phyloP scores from a whole-genome alignment of 73 alveolate genomes.

The Symbiodinium natans region DNA sequence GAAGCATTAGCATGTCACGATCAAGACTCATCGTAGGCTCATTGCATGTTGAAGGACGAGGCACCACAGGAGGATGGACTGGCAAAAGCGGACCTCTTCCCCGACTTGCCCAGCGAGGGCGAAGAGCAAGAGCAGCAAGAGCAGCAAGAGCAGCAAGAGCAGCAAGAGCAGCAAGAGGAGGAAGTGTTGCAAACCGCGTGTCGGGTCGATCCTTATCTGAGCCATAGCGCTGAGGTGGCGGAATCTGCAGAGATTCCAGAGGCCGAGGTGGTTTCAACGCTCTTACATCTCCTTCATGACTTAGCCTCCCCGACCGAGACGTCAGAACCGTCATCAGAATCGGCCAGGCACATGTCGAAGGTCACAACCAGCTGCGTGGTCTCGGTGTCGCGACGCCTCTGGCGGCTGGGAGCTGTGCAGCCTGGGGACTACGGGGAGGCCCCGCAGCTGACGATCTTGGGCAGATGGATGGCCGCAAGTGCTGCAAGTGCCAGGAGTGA shows the following conservation, averaged over 20 bases:
- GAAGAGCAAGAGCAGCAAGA: too few relatives aligned
- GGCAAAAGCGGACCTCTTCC: neutral
- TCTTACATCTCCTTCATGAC: too few relatives aligned
- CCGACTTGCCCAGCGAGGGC: neutral
- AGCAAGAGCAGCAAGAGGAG: neutral
- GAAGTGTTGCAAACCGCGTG: neutral
- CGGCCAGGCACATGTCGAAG: neutral
- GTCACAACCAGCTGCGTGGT: conserved; percentile 4
- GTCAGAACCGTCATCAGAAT: too few relatives aligned
- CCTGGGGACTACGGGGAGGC: conserved; percentile 13
- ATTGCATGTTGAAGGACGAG: neutral
- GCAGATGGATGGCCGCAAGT: conserved; percentile 12
- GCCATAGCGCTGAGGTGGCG: neutral
- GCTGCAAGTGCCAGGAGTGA: neutral
- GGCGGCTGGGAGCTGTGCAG: conserved; percentile 65
- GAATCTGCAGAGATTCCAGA: too few relatives aligned
- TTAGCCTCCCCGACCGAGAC: too few relatives aligned
- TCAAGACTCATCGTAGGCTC: neutral
- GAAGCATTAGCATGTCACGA: too few relatives aligned
- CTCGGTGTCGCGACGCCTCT: conserved; percentile 45
- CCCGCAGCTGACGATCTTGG: conserved; percentile 9
- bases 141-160: too few relatives aligned
- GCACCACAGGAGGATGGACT: neutral
- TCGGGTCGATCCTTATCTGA: neutral
- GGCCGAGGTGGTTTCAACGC: too few relatives aligned